These are phyloP conservation scores for Trametes cubensis DNA, from an alignment of 768 basidiomycete genomes.

Conservation along the genomic window DNA sequence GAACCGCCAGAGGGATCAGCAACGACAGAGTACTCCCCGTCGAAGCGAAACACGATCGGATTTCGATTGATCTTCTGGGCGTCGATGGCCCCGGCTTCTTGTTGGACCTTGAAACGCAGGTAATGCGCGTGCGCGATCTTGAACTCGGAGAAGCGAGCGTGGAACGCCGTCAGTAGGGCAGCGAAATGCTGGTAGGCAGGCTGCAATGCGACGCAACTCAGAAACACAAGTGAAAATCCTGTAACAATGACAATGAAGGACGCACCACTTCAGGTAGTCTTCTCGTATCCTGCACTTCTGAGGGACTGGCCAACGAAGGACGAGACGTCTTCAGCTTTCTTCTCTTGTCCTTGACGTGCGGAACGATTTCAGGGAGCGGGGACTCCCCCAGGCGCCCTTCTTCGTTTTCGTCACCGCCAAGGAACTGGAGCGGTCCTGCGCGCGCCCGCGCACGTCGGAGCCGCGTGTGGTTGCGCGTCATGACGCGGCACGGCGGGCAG, in stretches of 20 bases:
- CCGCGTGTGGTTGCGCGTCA: conserved; percentile 11
- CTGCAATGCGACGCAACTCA: background rate
- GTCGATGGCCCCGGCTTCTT: background rate
- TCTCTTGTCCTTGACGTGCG: background rate
- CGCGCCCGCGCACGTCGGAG: background rate
- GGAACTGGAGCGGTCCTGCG: background rate
- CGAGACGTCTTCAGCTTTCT: too few relatives aligned
- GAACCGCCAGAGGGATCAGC: conserved; percentile 41
- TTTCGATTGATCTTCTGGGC: background rate
- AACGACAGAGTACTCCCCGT: conserved; percentile 54
- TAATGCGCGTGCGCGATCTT: conserved; percentile 27
- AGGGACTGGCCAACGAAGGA: too few relatives aligned
- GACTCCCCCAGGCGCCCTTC: background rate
- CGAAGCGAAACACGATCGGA: conserved; percentile 44
- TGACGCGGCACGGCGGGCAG: conserved; percentile 28
- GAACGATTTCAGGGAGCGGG: too few relatives aligned
- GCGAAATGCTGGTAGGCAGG: conserved; percentile 28
- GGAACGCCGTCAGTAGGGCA: conserved; percentile 21
- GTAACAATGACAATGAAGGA: background rate
- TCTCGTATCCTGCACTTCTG: background rate
- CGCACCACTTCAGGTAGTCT: conserved; percentile 10
- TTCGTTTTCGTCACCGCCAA: conserved; percentile 3
- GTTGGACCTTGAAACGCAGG: conserved; percentile 25
- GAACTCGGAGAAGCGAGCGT: conserved; percentile 25
- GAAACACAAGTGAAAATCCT: background rate